Evolutionary conservation across 805 yeast genomes (phyloP), one percentile per base, ranked within the genome.

Genomic region (Candida oleophila): DNA sequence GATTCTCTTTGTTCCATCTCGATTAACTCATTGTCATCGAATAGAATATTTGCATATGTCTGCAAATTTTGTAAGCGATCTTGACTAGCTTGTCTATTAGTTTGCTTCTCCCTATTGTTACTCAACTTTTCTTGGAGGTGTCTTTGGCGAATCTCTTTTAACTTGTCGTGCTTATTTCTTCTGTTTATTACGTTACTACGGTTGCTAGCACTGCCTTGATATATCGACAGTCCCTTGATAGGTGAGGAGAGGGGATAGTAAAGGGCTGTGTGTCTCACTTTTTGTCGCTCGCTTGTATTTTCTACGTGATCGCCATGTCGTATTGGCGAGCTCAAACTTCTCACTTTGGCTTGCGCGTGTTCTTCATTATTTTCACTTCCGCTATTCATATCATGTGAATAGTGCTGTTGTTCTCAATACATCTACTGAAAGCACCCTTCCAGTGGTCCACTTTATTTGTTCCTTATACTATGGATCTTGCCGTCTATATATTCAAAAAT

Each of bases 101-200:
- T 33, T 9, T 48, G 32, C 30, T 49, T 51, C 25, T 55, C 60
- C 36, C 69, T 47, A 18, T 50, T 54, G 15, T 42, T 18, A 4
- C 37, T 36, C 21, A 59, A 32, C 44, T 47, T 50, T 21, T 62
- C 63, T 16, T 55, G 49, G n/a, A 58, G 50, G 39, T 58, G 55
- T n/a, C 59, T 55, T 38, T 57, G 56, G 39, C 73, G 52, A 3
- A 55, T 57, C 28, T 60, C 57, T 32, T 50, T 53, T 38, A 64
- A 41, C 45, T 54, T 59, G 21, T 53, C 55, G 22, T 59, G 61
- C 36, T 56, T 63, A 45, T 59, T 60, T 33, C 58, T 48, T 8
- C 35, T 37, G 41, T 54, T 61, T 42, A 55, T 43, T 4, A 39
- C 51, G 16, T 40, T 43, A 11, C 44, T 32, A 42, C 41, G 38